phyloP scores from a whole-genome alignment of 495 filamentous ascomycete species.

The Halenospora varia region DNA sequence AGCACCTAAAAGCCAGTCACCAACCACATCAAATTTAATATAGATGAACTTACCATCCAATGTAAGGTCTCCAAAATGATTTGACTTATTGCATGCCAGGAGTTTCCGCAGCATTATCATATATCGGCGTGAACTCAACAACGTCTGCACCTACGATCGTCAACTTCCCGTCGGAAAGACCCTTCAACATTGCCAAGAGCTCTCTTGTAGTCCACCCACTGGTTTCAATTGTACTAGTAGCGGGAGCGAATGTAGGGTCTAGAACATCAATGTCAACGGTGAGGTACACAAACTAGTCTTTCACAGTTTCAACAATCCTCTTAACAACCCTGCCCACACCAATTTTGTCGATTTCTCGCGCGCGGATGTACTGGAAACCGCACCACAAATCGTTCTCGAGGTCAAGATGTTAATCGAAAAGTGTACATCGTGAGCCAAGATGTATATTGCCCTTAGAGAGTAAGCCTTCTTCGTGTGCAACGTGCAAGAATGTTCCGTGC shows the following conservation, averaged over 20 bases:
- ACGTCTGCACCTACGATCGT: slow-evolving; percentile 78
- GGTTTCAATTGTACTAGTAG: slow-evolving; percentile 82
- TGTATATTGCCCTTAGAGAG: slow-evolving; percentile 81
- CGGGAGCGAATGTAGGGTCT: slow-evolving; percentile 62
- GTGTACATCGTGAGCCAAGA: slow-evolving; percentile 76
- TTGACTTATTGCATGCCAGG: slow-evolving; percentile 22
- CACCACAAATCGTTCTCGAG: slow-evolving; percentile 81
- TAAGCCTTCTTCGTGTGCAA: slow-evolving; percentile 54
- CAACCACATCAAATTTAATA: no score
- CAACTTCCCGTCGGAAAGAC: slow-evolving; percentile 50
- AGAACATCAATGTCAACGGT: slow-evolving; percentile 87
- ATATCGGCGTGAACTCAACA: slow-evolving; percentile 55
- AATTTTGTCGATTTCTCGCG: slow-evolving; percentile 74
- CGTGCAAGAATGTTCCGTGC: slow-evolving; percentile 67
- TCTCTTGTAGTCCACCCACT: slow-evolving; percentile 86
- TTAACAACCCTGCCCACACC: slow-evolving; percentile 69
- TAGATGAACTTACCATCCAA: slow-evolving; percentile 26
- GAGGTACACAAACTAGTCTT: slow-evolving; percentile 72
- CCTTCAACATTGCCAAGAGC: slow-evolving; percentile 40
- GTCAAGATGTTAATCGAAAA: slow-evolving; percentile 64
- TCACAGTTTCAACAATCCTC: slow-evolving; percentile 70
- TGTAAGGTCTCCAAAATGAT: slow-evolving; percentile 26
- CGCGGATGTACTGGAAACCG: slow-evolving; percentile 76
- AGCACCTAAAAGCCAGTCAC: no score
- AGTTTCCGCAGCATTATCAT: slow-evolving; percentile 26